These are phyloP conservation scores for Scedosporium dehoogii DNA, from an alignment of 2,329 filamentous ascomycete species.

Conservation along the genomic window DNA sequence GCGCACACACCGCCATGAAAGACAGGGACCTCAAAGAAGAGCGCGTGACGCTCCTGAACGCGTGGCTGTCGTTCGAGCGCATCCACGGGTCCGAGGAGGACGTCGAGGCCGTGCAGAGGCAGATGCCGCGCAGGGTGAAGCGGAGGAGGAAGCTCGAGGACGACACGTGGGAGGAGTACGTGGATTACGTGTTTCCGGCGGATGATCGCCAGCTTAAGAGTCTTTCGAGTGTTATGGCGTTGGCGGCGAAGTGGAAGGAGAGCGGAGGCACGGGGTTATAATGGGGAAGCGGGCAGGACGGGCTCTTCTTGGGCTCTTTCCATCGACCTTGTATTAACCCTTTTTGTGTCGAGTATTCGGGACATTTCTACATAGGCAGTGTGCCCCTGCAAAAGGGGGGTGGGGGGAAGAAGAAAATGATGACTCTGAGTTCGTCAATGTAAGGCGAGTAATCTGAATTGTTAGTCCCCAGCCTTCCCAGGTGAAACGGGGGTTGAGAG, in stretches of 20 bases:
- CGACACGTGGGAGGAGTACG: conserved; percentile 90
- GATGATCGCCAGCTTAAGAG: conserved; percentile 83
- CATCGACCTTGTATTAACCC: not conserved
- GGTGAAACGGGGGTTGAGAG: too few species aligned
- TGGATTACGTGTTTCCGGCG: conserved; percentile 94
- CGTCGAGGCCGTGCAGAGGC: conserved; percentile 72
- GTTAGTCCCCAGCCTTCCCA: too few species aligned
- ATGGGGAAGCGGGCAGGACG: not conserved
- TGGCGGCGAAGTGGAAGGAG: conserved; percentile 84
- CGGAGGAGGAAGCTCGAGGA: conserved; percentile 86
- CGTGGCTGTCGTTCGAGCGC: conserved; percentile 86
- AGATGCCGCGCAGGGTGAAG: conserved; percentile 91
- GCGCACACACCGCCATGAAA: conserved; percentile 79
- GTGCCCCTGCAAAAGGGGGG: too few species aligned
- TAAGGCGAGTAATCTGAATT: too few species aligned
- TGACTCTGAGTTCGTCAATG: too few species aligned
- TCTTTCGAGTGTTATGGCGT: conserved; percentile 72
- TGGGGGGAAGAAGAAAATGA: too few species aligned
- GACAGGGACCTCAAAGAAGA: conserved; percentile 88
- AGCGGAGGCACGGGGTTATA: conserved; percentile 23
- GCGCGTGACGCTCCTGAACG: conserved; percentile 81
- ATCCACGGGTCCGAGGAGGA: conserved; percentile 70
- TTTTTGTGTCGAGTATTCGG: too few species aligned
- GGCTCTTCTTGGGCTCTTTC: not conserved
- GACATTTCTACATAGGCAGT: too few species aligned